These are phyloP conservation scores for Agaricus sinodeliciosus DNA, from an alignment of 768 basidiomycete genomes.

Conservation along the genomic window DNA sequence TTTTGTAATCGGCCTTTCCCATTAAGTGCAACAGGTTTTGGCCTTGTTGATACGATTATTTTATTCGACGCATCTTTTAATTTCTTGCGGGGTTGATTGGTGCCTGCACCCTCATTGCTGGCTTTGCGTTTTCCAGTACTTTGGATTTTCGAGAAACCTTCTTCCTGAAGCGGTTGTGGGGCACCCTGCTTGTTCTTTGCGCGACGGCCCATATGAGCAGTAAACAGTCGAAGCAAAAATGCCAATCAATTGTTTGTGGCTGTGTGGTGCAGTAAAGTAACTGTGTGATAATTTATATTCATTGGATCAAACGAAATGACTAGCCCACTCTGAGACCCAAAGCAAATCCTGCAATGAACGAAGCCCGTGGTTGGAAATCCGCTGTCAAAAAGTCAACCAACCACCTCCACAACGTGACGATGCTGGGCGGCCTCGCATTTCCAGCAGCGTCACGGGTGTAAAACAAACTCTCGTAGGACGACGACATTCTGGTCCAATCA, in stretches of 20 bases:
- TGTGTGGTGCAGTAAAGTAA: background rate
- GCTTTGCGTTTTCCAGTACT: constrained; percentile 78
- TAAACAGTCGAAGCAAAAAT: constrained; percentile 1
- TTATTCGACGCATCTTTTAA: constrained; percentile 35
- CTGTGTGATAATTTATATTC: background rate
- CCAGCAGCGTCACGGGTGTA: constrained; percentile 58
- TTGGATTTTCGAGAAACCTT: constrained; percentile 26
- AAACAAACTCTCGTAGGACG: constrained; percentile 67
- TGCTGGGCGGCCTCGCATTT: constrained; percentile 50
- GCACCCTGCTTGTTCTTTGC: constrained; percentile 79
- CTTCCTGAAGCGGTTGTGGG: constrained; percentile 51
- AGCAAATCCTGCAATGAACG: constrained; percentile 78
- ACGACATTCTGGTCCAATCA: constrained; percentile 66
- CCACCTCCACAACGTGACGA: constrained; percentile 60
- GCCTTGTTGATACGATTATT: constrained; percentile 22
- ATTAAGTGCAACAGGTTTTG: constrained; percentile 14
- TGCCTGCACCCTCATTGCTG: constrained; percentile 26
- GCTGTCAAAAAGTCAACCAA: constrained; percentile 79
- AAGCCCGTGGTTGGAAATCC: constrained; percentile 87
- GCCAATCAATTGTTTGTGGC: constrained; percentile 8
- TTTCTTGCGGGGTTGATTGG: constrained; percentile 40
- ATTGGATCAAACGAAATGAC: constrained; percentile 8
- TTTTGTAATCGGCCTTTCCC: constrained; percentile 12
- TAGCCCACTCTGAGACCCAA: constrained; percentile 81
- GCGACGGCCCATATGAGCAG: constrained; percentile 64